A percentile compares a stretch with the other conserved stretches of the same genome.
Evolutionary conservation across 1,284 basidiomycete species (phyloP).

Genomic region (Tilletia caries): DNA sequence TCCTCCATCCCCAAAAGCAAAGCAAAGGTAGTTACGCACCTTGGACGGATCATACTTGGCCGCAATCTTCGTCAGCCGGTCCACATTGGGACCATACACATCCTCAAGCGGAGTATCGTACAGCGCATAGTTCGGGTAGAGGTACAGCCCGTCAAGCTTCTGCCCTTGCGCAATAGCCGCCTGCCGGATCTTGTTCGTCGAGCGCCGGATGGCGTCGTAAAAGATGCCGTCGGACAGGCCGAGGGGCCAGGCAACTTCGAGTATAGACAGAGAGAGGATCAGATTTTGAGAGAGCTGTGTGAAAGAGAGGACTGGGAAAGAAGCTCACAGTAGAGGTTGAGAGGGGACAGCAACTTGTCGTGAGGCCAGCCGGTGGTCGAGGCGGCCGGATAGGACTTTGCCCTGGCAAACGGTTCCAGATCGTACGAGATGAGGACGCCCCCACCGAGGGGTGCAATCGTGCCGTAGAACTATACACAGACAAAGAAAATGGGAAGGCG

Average conservation of each 20-base stretch:
- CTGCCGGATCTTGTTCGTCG: background rate
- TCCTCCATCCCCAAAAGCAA: too few species aligned
- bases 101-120: background rate
- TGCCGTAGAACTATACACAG: background rate
- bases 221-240: conserved; percentile 4
- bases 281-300: background rate
- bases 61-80: background rate
- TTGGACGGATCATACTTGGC: conserved; percentile 10
- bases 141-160: background rate
- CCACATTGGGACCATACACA: conserved; percentile 4
- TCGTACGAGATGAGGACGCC: conserved; percentile 11
- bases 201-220: background rate
- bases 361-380: conserved; percentile 3
- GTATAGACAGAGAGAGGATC: background rate
- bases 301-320: too few species aligned
- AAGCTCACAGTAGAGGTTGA: conserved; percentile 14
- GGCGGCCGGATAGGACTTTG: background rate
- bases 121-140: conserved; percentile 9
- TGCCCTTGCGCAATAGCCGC: conserved; percentile 4
- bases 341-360: background rate
- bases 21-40: too few species aligned
- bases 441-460: background rate
- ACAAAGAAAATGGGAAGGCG: background rate
- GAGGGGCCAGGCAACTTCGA: conserved; percentile 8
- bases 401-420: background rate